Evolutionary conservation across 2,329 filamentous ascomycete genomes (phyloP).

Genomic region (Chaetomiaceae sp.): DNA sequence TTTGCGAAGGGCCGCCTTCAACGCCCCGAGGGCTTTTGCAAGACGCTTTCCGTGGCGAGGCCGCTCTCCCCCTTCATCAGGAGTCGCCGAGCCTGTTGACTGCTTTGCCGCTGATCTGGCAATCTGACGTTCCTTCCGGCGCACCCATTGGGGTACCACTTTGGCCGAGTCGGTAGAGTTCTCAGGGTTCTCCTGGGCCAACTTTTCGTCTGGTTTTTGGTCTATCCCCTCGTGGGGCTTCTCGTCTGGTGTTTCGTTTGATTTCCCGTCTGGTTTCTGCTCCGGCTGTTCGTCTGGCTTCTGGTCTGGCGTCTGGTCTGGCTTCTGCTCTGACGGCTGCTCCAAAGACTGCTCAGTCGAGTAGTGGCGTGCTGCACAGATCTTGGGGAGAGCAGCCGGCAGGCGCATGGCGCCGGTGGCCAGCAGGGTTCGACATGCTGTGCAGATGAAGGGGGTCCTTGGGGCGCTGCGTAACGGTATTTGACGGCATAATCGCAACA

Average conservation of each 20-base stretch:
- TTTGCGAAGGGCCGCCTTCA: no score
- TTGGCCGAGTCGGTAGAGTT: no score
- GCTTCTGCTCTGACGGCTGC: background rate
- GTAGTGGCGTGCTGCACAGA: conserved; percentile 14
- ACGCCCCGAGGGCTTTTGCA: no score
- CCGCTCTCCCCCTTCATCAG: no score
- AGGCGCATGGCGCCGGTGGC: conserved; percentile 6
- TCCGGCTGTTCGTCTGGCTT: background rate
- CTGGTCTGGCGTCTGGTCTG: background rate
- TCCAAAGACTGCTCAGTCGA: conserved; percentile 9
- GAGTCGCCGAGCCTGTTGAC: no score
- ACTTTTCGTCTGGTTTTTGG: background rate
- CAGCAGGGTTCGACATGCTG: conserved; percentile 19
- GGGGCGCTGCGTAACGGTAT: conserved; percentile 12
- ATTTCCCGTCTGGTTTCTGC: background rate
- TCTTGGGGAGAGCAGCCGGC: conserved; percentile 3
- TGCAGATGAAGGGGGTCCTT: conserved; percentile 19
- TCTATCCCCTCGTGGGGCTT: background rate
- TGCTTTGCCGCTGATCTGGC: no score
- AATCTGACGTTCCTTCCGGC: no score
- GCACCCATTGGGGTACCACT: no score
- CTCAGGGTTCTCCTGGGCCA: background rate
- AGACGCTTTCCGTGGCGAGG: no score
- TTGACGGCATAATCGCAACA: conserved; percentile 20
- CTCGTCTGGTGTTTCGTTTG: background rate